phyloP scores from a whole-genome alignment of 2,329 filamentous ascomycete genomes.

The Pyrenochaeta sp. region DNA sequence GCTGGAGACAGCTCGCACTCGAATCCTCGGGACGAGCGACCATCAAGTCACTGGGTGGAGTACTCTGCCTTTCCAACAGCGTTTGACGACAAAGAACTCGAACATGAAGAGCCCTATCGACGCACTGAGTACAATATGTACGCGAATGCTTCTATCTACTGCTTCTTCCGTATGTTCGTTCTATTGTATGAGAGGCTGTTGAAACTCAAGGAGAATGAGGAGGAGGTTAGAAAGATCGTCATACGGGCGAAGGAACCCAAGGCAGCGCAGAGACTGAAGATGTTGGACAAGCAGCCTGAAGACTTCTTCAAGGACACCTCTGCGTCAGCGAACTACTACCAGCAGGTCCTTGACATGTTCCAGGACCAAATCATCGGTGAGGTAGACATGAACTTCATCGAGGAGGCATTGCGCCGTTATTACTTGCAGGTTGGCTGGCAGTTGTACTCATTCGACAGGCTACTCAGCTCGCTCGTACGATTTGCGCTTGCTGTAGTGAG shows the following conservation, averaged over 20 bases:
- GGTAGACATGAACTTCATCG: slow-evolving; percentile 81
- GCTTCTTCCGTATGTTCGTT: slow-evolving; percentile 94
- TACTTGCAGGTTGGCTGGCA: slow-evolving; percentile 93
- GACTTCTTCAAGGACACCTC: slow-evolving; percentile 78
- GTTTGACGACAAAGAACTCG: slow-evolving; percentile 70
- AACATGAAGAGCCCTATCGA: slow-evolving; percentile 79
- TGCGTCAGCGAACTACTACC: slow-evolving; percentile 76
- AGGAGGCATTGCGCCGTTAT: slow-evolving; percentile 89
- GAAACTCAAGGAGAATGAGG: slow-evolving; percentile 82
- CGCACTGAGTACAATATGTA: slow-evolving; percentile 89
- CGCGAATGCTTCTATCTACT: slow-evolving; percentile 88
- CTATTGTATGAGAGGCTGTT: slow-evolving; percentile 86
- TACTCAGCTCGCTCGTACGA: slow-evolving; percentile 81
- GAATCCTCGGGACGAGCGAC: slow-evolving; percentile 66
- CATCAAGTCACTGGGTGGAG: slow-evolving; percentile 70
- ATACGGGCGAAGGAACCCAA: slow-evolving; percentile 76
- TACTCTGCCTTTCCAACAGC: slow-evolving; percentile 65
- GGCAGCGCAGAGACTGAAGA: slow-evolving; percentile 82
- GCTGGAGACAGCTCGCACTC: slow-evolving; percentile 66
- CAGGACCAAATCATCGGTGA: slow-evolving; percentile 86
- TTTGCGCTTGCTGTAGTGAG: slow-evolving; percentile 85
- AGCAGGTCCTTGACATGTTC: slow-evolving; percentile 83
- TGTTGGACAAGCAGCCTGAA: slow-evolving; percentile 77
- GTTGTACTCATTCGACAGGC: slow-evolving; percentile 89
- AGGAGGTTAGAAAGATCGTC: slow-evolving; percentile 76